phyloP scores from a whole-genome alignment of 257 asterid genomes.

The Ballota nigra region DNA sequence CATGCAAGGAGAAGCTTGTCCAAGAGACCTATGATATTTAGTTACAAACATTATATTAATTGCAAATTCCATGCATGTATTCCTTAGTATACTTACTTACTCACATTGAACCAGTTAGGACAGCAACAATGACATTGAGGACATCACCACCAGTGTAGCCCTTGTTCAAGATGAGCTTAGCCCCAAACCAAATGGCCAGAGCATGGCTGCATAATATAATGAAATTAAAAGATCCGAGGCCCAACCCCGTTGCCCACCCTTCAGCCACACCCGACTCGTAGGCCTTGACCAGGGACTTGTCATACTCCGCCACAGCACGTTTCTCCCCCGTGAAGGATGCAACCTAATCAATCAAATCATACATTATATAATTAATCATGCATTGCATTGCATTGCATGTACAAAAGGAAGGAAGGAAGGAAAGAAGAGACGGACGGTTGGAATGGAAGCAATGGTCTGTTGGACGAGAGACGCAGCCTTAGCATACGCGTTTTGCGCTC shows the following conservation, averaged over 20 bases:
- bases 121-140: slow-evolving; percentile 47
- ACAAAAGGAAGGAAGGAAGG: background rate
- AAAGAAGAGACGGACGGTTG: slow-evolving; percentile 32
- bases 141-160: slow-evolving; percentile 63
- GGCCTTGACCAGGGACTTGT: slow-evolving; percentile 45
- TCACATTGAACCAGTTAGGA: slow-evolving; percentile 54
- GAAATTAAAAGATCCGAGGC: slow-evolving; percentile 37
- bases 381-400: too few species aligned
- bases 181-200: slow-evolving; percentile 61
- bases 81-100: too few species aligned
- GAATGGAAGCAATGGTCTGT: slow-evolving; percentile 52
- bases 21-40: slow-evolving; percentile 49
- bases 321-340: slow-evolving; percentile 70
- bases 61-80: too few species aligned
- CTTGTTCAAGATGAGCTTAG: slow-evolving; percentile 47
- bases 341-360: slow-evolving; percentile 33
- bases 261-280: slow-evolving; percentile 42
- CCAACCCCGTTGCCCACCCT: slow-evolving; percentile 49
- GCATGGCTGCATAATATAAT: slow-evolving; percentile 45
- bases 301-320: slow-evolving; percentile 45
- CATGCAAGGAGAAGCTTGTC: slow-evolving; percentile 60
- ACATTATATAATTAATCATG: too few species aligned
- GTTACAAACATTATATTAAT: too few species aligned
- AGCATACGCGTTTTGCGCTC: slow-evolving; percentile 50
- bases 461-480: slow-evolving; percentile 50